Percentiles rank a stretch among this genome's conserved stretches.
Conservation (phyloP, 495 filamentous ascomycete genomes). For the Aspergillus leporis region DNA sequence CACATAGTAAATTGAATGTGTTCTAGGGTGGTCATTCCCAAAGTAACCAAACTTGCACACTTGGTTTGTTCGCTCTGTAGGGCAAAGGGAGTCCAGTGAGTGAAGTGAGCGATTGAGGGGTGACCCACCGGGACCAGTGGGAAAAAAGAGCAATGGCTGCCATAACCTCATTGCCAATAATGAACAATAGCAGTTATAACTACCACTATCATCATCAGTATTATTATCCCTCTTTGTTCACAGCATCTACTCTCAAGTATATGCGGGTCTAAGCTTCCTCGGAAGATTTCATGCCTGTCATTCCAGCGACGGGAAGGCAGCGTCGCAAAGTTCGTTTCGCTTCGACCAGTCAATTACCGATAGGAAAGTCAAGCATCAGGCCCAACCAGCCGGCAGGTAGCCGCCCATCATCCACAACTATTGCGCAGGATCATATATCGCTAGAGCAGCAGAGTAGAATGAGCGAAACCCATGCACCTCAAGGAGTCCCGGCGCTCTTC, state of each 20-base stretch:
- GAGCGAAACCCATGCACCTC: conserved; percentile 25
- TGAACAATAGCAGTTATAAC: conserved; percentile 1
- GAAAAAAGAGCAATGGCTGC: conserved; percentile 23
- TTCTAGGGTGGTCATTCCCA: too few species aligned
- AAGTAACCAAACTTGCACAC: conserved; percentile 9
- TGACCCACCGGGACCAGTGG: conserved; percentile 4
- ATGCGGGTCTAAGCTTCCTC: conserved; percentile 2
- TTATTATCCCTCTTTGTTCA: conserved; percentile 1
- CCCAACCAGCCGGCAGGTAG: conserved; percentile 6
- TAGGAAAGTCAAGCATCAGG: conserved; percentile 16
- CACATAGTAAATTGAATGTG: too few species aligned
- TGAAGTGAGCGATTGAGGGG: conserved; percentile 4
- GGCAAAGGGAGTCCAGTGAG: conserved; percentile 5
- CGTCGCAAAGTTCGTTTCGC: conserved; percentile 46
- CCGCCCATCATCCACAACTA: conserved; percentile 4
- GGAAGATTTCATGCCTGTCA: conserved; percentile 34
- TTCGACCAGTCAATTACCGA: conserved; percentile 19
- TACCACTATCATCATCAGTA: background rate
- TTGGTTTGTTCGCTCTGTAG: conserved; percentile 16
- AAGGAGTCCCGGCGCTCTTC: conserved; percentile 65
- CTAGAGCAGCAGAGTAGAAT: conserved; percentile 16
- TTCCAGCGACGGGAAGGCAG: conserved; percentile 33
- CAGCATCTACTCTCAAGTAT: background rate
- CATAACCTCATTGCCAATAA: conserved; percentile 3
- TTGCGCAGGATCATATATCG: conserved; percentile 20